These are phyloP conservation scores for Tuber microsphaerosporum DNA, from an alignment of 495 filamentous ascomycete genomes.

Conservation along the genomic window DNA sequence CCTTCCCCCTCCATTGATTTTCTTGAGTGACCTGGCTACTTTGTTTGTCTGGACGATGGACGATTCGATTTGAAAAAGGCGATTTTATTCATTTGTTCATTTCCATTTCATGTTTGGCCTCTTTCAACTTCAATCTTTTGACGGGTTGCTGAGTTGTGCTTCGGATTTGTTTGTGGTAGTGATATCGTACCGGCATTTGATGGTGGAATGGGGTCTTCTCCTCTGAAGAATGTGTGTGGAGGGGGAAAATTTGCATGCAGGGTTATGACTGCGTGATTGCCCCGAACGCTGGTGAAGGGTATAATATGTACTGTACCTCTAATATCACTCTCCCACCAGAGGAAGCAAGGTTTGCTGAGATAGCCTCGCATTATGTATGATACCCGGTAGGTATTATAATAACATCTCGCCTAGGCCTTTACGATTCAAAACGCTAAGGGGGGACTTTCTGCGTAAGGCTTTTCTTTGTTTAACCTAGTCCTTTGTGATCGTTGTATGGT, in stretches of 20 bases:
- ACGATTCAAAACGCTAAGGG: too few species aligned
- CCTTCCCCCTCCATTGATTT: slow-evolving; percentile 4
- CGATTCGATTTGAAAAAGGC: background rate
- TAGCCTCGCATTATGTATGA: background rate
- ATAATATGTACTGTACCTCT: background rate
- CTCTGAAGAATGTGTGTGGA: background rate
- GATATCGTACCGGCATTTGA: background rate
- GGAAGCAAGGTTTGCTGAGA: background rate
- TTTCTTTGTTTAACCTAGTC: too few species aligned
- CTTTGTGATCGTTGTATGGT: too few species aligned
- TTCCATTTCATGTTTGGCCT: background rate
- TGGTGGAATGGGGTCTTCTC: background rate
- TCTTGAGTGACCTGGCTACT: background rate
- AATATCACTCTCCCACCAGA: background rate
- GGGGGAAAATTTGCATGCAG: background rate
- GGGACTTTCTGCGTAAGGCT: too few species aligned
- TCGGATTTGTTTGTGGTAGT: background rate
- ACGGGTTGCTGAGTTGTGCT: background rate
- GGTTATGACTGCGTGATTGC: background rate
- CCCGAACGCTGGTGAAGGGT: background rate
- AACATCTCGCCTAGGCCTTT: background rate
- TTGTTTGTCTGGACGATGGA: background rate
- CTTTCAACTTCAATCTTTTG: background rate
- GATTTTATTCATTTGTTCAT: background rate
- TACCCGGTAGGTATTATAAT: background rate